These are phyloP conservation scores for Uronychia setigera DNA, from an alignment of 73 alveolate genomes.

Conservation along the genomic window DNA sequence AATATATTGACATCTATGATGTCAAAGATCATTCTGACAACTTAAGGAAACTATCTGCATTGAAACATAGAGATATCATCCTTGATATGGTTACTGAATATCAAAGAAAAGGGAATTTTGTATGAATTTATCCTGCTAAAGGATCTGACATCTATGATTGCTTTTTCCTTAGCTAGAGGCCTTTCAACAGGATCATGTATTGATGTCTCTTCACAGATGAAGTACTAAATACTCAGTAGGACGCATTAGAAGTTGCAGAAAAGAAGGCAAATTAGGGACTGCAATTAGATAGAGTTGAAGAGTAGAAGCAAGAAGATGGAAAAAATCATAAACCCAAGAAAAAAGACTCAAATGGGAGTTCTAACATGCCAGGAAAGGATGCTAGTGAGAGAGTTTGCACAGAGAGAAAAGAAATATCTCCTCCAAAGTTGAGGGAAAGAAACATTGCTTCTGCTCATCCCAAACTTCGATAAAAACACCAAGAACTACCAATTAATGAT, in stretches of 20 bases:
- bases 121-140: slow-evolving; percentile 70
- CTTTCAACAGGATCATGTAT: slow-evolving; percentile 46
- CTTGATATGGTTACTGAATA: slow-evolving; percentile 60
- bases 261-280: slow-evolving; percentile 2
- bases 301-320: not conserved
- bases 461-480: not conserved
- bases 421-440: not conserved
- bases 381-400: not conserved
- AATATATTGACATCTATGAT: not conserved
- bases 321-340: no score
- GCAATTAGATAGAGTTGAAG: not conserved
- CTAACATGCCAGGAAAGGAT: not conserved
- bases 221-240: not conserved
- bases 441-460: slow-evolving; percentile 10
- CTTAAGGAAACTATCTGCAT: slow-evolving; percentile 9
- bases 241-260: not conserved
- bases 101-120: slow-evolving; percentile 66
- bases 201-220: slow-evolving; percentile 57
- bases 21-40: not conserved
- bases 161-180: slow-evolving; percentile 42
- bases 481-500: no score
- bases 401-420: not conserved
- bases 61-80: slow-evolving; percentile 57
- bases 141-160: slow-evolving; percentile 52
- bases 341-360: no score